These are phyloP conservation scores for Knufia fluminis DNA, from an alignment of 2,329 filamentous ascomycete species.

Conservation along the genomic window DNA sequence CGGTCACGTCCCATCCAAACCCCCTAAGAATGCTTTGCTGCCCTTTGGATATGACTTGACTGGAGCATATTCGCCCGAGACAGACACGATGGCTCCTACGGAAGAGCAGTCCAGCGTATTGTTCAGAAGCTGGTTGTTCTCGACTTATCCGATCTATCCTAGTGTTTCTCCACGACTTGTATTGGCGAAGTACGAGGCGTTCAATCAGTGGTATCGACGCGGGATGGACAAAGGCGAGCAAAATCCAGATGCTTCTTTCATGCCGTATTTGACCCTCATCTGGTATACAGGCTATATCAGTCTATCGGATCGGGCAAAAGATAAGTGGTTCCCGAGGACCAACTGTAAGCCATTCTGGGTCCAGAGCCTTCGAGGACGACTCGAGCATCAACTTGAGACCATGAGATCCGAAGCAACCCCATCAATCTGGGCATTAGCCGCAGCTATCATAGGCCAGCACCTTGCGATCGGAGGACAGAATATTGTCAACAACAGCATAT, in stretches of 20 bases:
- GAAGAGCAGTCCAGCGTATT: conserved; percentile 38
- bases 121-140: conserved; percentile 39
- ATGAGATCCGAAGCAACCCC: conserved; percentile 16
- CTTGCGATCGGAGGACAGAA: conserved; percentile 41
- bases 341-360: not conserved
- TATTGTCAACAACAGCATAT: conserved; percentile 39
- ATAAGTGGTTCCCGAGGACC: conserved; percentile 17
- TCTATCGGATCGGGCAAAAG: conserved; percentile 29
- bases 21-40: not conserved
- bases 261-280: conserved; percentile 38
- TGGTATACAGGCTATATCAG: conserved; percentile 42
- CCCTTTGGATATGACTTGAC: not conserved
- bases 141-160: conserved; percentile 38
- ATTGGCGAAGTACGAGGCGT: conserved; percentile 32
- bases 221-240: conserved; percentile 30
- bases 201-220: conserved; percentile 36
- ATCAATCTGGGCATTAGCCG: conserved; percentile 31
- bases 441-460: conserved; percentile 40
- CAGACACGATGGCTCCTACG: conserved; percentile 27
- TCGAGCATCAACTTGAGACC: not conserved
- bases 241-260: conserved; percentile 34
- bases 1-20: not conserved
- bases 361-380: not conserved
- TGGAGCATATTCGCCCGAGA: not conserved
- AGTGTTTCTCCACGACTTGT: conserved; percentile 37